Evolutionary conservation across 2,329 filamentous ascomycete species (phyloP), one percentile per base, ranked within the genome.

Genomic region (Cordyceps pruinosa): DNA sequence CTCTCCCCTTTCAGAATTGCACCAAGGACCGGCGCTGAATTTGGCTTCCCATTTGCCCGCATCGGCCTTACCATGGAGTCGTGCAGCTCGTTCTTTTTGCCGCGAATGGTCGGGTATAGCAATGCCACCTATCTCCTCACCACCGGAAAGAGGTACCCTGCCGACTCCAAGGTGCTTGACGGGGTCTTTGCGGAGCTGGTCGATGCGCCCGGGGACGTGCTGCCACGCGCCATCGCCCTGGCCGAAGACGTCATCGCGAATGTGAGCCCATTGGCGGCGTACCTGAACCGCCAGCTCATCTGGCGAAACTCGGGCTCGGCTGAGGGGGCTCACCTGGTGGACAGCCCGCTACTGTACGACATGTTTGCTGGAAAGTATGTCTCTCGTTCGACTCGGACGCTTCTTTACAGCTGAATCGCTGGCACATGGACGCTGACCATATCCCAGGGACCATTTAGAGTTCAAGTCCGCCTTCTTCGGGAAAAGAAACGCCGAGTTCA

Each of bases 11-110:
- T 3, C 5, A 56, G 44, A 2, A 50, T 60, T 34, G 56, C 39
- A 25, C 58, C 25, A 37, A 50, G 51, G 10, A 58, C 25, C 13
- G 50, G 39, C 19, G 56, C 59, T 2, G 58, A 62, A 9, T 37
- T 60, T 48, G 59, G 56, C 25, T 58, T 63, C 34, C 58, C 61
- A 1, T 63, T 63, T 28, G 35, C 60, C 5, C 58, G 61, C 5
- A 55, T 60, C 2, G 61, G 60, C 3, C 39, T 61, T 17, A 57
- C 58, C 10, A 62, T 63, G 58, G 61, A 60, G 39, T 61, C 61
- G 2, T 48, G 58, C 46, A 58, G 58, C 26, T 55, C 58, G 4
- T 62, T 61, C 28, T 63, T 62, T 41, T 55, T 62, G 5, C 60
- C 60, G 0, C 60, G 59, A 17, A 51, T 61, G 34, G 25, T 62